Evolutionary conservation across 352 stramenopile species (phyloP).

Genomic region (Phytophthora melonis): DNA sequence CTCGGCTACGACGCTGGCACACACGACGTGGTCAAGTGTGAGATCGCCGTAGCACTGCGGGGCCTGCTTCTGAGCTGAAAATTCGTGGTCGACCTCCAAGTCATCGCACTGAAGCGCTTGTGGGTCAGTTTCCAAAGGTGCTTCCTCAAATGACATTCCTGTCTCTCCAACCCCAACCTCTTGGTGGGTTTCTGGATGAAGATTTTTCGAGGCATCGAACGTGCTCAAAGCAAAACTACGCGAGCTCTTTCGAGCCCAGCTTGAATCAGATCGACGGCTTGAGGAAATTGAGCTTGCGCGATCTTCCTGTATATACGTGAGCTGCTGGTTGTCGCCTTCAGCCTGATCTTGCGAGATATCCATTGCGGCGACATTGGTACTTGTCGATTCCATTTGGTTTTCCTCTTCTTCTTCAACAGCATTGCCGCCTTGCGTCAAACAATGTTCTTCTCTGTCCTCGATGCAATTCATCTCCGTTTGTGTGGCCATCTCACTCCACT

Average conservation of each 20-base stretch:
- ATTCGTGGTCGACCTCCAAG: neutral
- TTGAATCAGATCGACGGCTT: neutral
- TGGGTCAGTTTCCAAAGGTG: neutral
- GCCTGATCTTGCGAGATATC: neutral
- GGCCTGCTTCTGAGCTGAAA: neutral
- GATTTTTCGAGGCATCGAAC: neutral
- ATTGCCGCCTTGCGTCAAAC: neutral
- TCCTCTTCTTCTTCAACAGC: neutral
- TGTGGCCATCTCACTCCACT: conserved; percentile 12
- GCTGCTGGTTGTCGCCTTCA: neutral
- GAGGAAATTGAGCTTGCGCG: neutral
- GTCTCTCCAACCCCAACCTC: neutral
- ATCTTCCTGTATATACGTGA: neutral
- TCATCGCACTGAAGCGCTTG: conserved; percentile 10
- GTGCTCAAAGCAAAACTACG: neutral
- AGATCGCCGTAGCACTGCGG: conserved; percentile 47
- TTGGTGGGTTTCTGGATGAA: neutral
- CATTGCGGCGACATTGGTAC: neutral
- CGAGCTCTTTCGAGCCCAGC: conserved; percentile 7
- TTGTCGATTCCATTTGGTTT: neutral
- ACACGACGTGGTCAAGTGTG: conserved; percentile 50
- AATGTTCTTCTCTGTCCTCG: neutral
- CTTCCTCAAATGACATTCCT: neutral
- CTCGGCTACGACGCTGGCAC: conserved; percentile 61
- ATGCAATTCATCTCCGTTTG: conserved; percentile 27